phyloP scores from a whole-genome alignment of 2,329 filamentous ascomycete genomes.

The Botryosphaeria dothidea region DNA sequence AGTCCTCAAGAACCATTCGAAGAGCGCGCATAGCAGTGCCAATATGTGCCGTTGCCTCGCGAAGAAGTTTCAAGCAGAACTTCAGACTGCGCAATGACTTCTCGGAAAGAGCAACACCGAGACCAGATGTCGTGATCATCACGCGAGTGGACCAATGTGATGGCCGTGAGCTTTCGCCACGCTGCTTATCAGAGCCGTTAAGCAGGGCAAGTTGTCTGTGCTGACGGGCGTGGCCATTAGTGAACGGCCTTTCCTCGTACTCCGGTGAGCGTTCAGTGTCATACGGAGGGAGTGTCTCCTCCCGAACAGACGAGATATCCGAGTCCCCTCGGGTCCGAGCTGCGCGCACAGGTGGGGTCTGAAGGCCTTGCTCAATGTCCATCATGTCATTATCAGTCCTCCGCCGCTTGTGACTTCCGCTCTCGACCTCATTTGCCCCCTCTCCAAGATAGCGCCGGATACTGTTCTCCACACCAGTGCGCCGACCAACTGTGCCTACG shows the following conservation, averaged over 20 bases:
- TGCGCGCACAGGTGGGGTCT: slow-evolving; percentile 10
- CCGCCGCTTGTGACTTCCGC: slow-evolving; percentile 41
- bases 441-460: slow-evolving; percentile 78
- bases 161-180: slow-evolving; percentile 24
- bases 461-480: slow-evolving; percentile 84
- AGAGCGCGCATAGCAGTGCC: slow-evolving; percentile 73
- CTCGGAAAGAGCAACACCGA: slow-evolving; percentile 89
- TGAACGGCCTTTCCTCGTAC: slow-evolving; percentile 62
- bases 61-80: slow-evolving; percentile 78
- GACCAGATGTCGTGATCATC: slow-evolving; percentile 85
- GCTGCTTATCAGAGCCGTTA: slow-evolving; percentile 28
- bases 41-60: slow-evolving; percentile 80
- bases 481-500: slow-evolving; percentile 77
- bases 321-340: slow-evolving; percentile 11
- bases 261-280: slow-evolving; percentile 75
- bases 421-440: slow-evolving; percentile 52
- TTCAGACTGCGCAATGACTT: slow-evolving; percentile 82
- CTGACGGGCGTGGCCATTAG: slow-evolving; percentile 21
- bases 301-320: slow-evolving; percentile 1
- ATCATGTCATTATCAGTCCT: slow-evolving; percentile 45
- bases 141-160: slow-evolving; percentile 77
- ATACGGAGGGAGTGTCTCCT: slow-evolving; percentile 78
- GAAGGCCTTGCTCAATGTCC: slow-evolving; percentile 50
- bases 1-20: slow-evolving; percentile 76
- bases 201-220: neutral